These are phyloP conservation scores for Phycomyces nitens DNA, from an alignment of 192 early-diverging fungal species.

Conservation along the genomic window DNA sequence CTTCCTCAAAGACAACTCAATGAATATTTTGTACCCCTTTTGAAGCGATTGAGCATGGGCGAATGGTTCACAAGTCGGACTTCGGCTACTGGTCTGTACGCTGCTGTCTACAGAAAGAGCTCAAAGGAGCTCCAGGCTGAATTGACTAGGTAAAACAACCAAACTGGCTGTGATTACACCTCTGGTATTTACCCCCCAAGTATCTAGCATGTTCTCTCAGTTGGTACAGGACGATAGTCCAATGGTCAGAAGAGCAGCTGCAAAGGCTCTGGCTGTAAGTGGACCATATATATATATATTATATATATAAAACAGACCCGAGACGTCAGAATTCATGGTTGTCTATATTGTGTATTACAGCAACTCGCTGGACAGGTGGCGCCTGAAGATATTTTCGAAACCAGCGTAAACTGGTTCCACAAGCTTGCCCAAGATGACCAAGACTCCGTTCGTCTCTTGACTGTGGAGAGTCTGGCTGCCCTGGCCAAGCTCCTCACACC, in stretches of 20 bases:
- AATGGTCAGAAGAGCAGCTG: constrained; percentile 95
- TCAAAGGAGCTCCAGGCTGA: constrained; percentile 77
- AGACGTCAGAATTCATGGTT: too few relatives aligned
- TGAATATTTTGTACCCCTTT: constrained; percentile 84
- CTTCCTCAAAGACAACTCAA: constrained; percentile 83
- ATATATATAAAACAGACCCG: too few relatives aligned
- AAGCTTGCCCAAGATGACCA: constrained; percentile 81
- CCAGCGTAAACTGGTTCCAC: constrained; percentile 86
- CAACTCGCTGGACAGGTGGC: constrained; percentile 67
- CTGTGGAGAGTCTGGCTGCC: constrained; percentile 87
- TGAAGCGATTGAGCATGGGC: constrained; percentile 86
- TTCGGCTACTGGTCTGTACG: constrained; percentile 90
- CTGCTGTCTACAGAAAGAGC: constrained; percentile 72
- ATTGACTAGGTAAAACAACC: constrained; percentile 64
- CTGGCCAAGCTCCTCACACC: constrained; percentile 77
- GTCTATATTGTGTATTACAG: constrained; percentile 31
- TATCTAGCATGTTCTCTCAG: constrained; percentile 64
- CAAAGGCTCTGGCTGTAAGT: constrained; percentile 74
- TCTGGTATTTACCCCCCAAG: background rate
- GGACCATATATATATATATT: too few relatives aligned
- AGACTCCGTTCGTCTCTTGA: constrained; percentile 96
- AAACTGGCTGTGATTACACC: background rate
- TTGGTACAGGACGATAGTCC: constrained; percentile 93
- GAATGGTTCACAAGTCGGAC: constrained; percentile 99
- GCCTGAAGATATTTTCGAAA: constrained; percentile 75